Evolutionary conservation across 2,329 filamentous ascomycete species (phyloP), one percentile per base, ranked within the genome.

Genomic region (Ploettnerulaceae sp.): DNA sequence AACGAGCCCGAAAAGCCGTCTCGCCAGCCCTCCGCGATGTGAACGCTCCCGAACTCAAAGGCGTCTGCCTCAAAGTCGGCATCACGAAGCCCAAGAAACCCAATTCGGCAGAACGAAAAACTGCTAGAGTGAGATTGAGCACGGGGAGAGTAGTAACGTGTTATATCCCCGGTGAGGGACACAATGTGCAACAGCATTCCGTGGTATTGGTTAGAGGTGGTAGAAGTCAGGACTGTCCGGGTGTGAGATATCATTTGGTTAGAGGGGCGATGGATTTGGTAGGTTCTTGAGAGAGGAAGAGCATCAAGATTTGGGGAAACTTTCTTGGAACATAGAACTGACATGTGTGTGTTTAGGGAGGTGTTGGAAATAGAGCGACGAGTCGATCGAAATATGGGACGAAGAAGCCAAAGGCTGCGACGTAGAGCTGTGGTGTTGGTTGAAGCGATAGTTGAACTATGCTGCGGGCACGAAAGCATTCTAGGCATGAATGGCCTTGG

Each of bases 111-210:
- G 89, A 97, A 75, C 77, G 93, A 54, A 98, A 98, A 75, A 93
- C 89, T 48, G 91, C 91, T 2, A 88, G 91, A 74, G 84, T 98
- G 15, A 77, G 90, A 58, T 73, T 98, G 65, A 93, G 86, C 50
- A 90, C 81, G 54, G 93, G 93, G 45, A 88, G 82, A 64, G 78
- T 94, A 49, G 76, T 98, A 53, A 95, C 89, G 49, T 88, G 87
- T 20, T 97, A 96, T 72, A 96, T 98, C 63, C 89, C 90, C 25
- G 93, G 93, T 42, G 91, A 97, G 78, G 91, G 93, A 38, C 93
- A 98, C 71, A 98, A 97, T 69, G 90, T 97, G 57, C 91, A 97
- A 75, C 93, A 97, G 76, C 94, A 98, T 74, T 94, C 86, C 61
- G 93, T 98, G 36, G 93, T 98, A 46, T 74, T 97, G 57, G 90